Percentiles rank a stretch among this genome's conserved stretches.
phyloP scores from a whole-genome alignment of 345 rosid genomes.

The Eucalyptus pauciflora region DNA sequence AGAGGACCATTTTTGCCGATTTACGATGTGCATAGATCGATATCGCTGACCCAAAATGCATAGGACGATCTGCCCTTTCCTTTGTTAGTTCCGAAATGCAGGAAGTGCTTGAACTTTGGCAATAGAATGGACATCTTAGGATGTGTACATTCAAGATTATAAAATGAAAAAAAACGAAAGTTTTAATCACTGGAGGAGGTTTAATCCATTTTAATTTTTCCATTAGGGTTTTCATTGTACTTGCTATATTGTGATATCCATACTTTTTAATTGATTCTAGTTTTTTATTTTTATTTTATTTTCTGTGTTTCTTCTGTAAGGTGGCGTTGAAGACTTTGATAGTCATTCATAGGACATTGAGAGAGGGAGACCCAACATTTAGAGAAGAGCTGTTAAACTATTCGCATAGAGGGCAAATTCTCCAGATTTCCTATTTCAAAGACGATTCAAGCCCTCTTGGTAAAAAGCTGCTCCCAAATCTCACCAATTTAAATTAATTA shows the following conservation, averaged over 20 bases:
- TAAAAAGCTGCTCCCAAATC: slow-evolving; percentile 1
- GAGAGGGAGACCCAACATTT: slow-evolving; percentile 96
- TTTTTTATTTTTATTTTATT: background rate
- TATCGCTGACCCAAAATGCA: background rate
- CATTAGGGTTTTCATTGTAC: background rate
- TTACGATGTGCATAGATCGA: background rate
- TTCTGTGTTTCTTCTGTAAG: slow-evolving; percentile 4
- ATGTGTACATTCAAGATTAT: background rate
- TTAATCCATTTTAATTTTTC: background rate
- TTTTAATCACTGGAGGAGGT: background rate
- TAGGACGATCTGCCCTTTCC: background rate
- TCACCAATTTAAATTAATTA: background rate
- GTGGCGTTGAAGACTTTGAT: slow-evolving; percentile 86
- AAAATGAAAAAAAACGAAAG: background rate
- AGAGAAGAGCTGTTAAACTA: slow-evolving; percentile 78
- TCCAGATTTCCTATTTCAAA: slow-evolving; percentile 87
- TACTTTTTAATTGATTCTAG: background rate
- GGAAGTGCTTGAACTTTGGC: background rate
- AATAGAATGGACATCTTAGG: background rate
- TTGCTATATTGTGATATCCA: background rate
- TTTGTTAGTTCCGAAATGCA: background rate
- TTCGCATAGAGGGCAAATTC: slow-evolving; percentile 65
- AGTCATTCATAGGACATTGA: slow-evolving; percentile 90
- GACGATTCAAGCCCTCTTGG: slow-evolving; percentile 92
- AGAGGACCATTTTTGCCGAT: background rate